Base-by-base conservation (phyloP, 2,329 filamentous ascomycete genomes). In the Pseudogymnoascus pannorum region DNA sequence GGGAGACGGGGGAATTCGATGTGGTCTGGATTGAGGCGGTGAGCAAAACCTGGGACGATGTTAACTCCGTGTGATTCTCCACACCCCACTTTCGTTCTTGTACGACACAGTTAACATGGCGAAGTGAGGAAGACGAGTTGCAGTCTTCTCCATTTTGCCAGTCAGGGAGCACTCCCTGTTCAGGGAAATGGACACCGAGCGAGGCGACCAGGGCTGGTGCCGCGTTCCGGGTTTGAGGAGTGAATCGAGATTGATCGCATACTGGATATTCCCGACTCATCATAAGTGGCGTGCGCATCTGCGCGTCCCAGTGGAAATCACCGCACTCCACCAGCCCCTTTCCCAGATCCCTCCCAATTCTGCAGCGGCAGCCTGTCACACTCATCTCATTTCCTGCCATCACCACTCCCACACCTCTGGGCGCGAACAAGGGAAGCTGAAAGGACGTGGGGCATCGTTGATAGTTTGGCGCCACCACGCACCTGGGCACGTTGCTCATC, bases 11-110 rank as follows among this genome's bases (percentile, higher is more conserved):
- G n/a, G 40, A 3, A 44, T 31, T 31, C 29, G 26, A 18, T 22
- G 48, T 11, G 48, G 48, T 31, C 48, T 54, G 48, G 26, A 54
- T 54, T 54, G 48, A 54, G 48, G 48, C 48, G 48, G 26, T 54
- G 48, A 54, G 48, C n/a, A 54, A 54, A 54, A 54, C n/a, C 12
- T 54, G n/a, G 24, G 26, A 54, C 1, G 48, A 12, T 54, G 2
- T 54, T 54, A 54, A 54, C 31, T 54, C 44, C 44, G 44, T 31
- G n/a, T 31, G 44, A 54, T 29, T 18, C 44, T 54, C 24, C 44
- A 24, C 16, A 54, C 24, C 44, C 44, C 44, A 29, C 24, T 54
- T 18, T 29, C 24, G 11, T 29, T 9, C 12, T 31, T 54, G 44
- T 54, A 24, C 24, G 24, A 51, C 44, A 8, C 44, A 8, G 44